Percentiles rank a stretch among this genome's conserved stretches.
Conservation (phyloP, 2,329 filamentous ascomycete species). For the Exophiala alcalophila region DNA sequence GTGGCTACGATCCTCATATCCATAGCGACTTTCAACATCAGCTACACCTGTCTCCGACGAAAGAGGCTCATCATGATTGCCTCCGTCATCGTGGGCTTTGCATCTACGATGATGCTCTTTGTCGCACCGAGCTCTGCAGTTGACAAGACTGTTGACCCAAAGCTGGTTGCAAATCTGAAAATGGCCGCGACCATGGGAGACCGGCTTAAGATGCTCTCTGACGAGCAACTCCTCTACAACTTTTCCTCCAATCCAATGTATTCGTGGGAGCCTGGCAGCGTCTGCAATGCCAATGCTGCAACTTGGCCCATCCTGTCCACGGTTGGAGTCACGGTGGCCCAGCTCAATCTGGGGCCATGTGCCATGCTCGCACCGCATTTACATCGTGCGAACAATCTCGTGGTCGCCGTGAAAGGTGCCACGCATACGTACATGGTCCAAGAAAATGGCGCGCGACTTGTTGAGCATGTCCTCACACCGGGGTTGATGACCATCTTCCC, state of each 20-base stretch:
- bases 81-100: constrained; percentile 16
- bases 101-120: constrained; percentile 28
- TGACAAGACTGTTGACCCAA: constrained; percentile 42
- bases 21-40: constrained; percentile 9
- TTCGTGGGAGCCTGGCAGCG: constrained; percentile 22
- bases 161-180: constrained; percentile 40
- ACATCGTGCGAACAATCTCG: constrained; percentile 46
- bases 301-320: constrained; percentile 45
- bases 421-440: constrained; percentile 48
- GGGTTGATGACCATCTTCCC: constrained; percentile 49
- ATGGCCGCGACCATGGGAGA: constrained; percentile 48
- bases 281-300: constrained; percentile 36
- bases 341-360: constrained; percentile 45
- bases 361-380: constrained; percentile 47
- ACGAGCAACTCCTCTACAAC: constrained; percentile 50
- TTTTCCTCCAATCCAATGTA: constrained; percentile 37
- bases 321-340: constrained; percentile 43
- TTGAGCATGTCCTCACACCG: constrained; percentile 39
- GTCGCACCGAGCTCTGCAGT: constrained; percentile 32
- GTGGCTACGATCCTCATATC: constrained; percentile 2
- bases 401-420: constrained; percentile 43
- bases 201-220: constrained; percentile 41
- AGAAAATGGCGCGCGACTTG: constrained; percentile 45
- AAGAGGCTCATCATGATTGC: constrained; percentile 11
- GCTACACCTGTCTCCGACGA: constrained; percentile 11